These are phyloP conservation scores for Teratosphaeria zuluensis DNA, from an alignment of 2,329 filamentous ascomycete genomes.

Conservation along the genomic window DNA sequence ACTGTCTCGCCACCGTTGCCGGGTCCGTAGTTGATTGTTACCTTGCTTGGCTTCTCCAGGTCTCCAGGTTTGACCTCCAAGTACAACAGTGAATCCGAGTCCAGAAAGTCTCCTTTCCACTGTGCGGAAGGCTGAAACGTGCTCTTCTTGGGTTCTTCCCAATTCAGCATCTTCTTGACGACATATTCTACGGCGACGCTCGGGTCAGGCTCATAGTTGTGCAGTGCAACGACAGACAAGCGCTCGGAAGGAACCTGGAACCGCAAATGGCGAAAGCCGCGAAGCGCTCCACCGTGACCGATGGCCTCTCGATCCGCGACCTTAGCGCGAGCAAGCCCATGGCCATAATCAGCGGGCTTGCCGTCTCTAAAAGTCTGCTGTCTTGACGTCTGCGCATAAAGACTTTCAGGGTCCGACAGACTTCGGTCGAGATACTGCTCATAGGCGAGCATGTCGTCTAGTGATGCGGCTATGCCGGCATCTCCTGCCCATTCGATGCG, in stretches of 20 bases:
- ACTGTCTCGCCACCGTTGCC: slow-evolving; percentile 14
- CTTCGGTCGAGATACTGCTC: slow-evolving; percentile 32
- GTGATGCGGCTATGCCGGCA: slow-evolving; percentile 35
- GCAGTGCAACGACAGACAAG: slow-evolving; percentile 32
- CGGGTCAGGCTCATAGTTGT: slow-evolving; percentile 31
- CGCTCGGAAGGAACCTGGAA: slow-evolving; percentile 26
- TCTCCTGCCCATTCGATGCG: slow-evolving; percentile 39
- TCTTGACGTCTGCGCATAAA: slow-evolving; percentile 25
- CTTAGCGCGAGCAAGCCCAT: slow-evolving; percentile 25
- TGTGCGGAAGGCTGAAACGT: slow-evolving; percentile 7
- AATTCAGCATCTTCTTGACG: slow-evolving; percentile 23
- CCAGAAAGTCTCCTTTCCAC: slow-evolving; percentile 32
- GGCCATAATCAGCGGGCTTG: slow-evolving; percentile 27
- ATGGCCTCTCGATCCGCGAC: slow-evolving; percentile 21
- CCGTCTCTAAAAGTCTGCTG: slow-evolving; percentile 27
- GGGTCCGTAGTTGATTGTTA: slow-evolving; percentile 23
- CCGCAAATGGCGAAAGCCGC: slow-evolving; percentile 32
- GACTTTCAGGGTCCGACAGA: slow-evolving; percentile 23
- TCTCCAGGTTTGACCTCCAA: not conserved
- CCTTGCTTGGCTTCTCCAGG: slow-evolving; percentile 13
- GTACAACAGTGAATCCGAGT: slow-evolving; percentile 10
- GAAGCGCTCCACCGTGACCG: slow-evolving; percentile 34
- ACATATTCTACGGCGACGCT: slow-evolving; percentile 21
- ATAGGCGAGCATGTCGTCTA: slow-evolving; percentile 39
- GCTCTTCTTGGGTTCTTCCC: slow-evolving; percentile 10